Percentiles rank a stretch among this genome's conserved stretches.
Conservation (phyloP, 1,284 basidiomycete genomes). For the Ustilago tritici region DNA sequence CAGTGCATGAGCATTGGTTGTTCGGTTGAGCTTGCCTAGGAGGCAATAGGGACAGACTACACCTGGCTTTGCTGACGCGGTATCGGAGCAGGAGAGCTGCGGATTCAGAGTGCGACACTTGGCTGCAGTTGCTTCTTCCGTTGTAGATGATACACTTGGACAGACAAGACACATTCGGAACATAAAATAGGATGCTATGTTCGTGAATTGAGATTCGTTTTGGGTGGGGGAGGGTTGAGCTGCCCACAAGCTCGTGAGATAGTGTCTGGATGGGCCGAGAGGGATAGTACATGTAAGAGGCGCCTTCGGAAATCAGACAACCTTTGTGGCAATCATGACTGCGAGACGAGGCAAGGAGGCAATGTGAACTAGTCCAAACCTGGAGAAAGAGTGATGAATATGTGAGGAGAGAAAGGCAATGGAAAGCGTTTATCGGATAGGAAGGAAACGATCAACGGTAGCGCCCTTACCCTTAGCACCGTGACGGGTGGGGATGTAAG, state of each 20-base stretch:
- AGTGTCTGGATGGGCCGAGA: conserved; percentile 2
- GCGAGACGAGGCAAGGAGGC: conserved; percentile 13
- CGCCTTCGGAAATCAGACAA: not conserved
- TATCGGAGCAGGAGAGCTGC: too few species aligned
- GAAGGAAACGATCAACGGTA: conserved; percentile 76
- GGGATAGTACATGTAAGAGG: conserved; percentile 31
- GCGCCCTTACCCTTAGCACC: conserved; percentile 99
- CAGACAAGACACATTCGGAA: not conserved
- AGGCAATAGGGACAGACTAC: too few species aligned
- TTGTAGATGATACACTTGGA: not conserved
- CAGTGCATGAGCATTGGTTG: too few species aligned
- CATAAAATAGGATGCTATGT: conserved; percentile 36
- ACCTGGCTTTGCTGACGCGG: too few species aligned
- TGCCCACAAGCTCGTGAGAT: conserved; percentile 26
- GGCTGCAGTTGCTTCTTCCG: too few species aligned
- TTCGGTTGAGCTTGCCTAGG: too few species aligned
- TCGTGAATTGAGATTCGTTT: conserved; percentile 44
- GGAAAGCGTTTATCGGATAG: conserved; percentile 73
- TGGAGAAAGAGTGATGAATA: not conserved
- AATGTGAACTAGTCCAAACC: conserved; percentile 14
- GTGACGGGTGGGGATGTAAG: conserved; percentile 99
- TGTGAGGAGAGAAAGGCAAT: not conserved
- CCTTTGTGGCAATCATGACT: not conserved
- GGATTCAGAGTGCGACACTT: too few species aligned
- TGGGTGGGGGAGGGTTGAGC: conserved; percentile 28